Percentiles rank a stretch among this genome's conserved stretches.
phyloP scores from a whole-genome alignment of 345 rosid genomes.

The Eucalyptus melliodora region DNA sequence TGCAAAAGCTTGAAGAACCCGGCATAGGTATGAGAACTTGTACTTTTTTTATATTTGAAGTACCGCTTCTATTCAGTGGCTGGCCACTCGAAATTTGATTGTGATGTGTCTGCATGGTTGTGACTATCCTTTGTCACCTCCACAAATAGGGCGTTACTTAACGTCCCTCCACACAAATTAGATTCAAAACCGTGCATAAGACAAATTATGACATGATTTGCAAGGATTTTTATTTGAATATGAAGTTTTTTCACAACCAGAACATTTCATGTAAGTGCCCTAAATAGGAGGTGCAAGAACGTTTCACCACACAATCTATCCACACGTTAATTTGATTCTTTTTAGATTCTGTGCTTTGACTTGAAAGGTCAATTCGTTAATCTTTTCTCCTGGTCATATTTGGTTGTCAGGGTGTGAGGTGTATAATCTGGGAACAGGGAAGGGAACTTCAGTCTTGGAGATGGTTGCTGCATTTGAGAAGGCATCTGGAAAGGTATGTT shows the following conservation, averaged over 20 bases:
- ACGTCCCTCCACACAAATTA: neutral
- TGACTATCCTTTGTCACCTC: neutral
- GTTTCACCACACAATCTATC: neutral
- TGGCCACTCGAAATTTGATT: neutral
- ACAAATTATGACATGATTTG: neutral
- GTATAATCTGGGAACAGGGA: slow-evolving; percentile 92
- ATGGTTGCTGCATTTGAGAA: slow-evolving; percentile 92
- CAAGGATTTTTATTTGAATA: neutral
- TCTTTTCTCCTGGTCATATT: neutral
- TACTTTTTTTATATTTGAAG: neutral
- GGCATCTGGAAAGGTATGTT: slow-evolving; percentile 79
- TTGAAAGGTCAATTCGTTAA: neutral
- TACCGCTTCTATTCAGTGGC: neutral
- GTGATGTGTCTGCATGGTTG: neutral
- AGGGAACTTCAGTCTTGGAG: slow-evolving; percentile 93
- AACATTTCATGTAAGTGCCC: neutral
- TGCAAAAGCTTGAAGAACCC: slow-evolving; percentile 50
- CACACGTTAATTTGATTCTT: neutral
- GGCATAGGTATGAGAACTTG: slow-evolving; percentile 33
- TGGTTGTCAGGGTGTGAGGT: slow-evolving; percentile 59
- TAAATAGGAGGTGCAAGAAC: neutral
- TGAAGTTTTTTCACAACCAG: neutral
- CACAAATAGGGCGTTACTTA: neutral
- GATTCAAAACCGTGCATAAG: neutral
- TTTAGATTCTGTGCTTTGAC: neutral